phyloP scores from a whole-genome alignment of 2,329 filamentous ascomycete genomes.

The Monascus ruber region DNA sequence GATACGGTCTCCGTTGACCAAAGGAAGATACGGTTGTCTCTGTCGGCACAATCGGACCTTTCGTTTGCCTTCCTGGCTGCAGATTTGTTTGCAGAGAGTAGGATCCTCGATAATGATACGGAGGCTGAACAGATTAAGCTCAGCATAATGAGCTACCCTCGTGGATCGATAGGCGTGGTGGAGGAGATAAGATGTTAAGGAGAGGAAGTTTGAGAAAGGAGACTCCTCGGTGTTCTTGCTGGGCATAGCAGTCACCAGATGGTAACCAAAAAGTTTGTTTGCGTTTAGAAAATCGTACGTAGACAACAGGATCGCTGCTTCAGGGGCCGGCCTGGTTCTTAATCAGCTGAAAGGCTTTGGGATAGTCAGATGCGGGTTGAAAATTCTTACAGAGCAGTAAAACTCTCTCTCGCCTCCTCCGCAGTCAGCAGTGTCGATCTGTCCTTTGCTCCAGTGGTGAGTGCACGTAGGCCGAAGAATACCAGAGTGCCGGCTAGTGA shows the following conservation, averaged over 20 bases:
- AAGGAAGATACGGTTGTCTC: constrained; percentile 70
- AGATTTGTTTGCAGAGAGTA: constrained; percentile 69
- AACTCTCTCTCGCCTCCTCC: constrained; percentile 73
- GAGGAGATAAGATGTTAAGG: constrained; percentile 80
- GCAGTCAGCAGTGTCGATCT: constrained; percentile 52
- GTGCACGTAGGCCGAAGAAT: constrained; percentile 71
- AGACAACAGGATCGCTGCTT: constrained; percentile 69
- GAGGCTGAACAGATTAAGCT: constrained; percentile 73
- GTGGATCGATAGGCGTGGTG: constrained; percentile 82
- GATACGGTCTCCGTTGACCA: constrained; percentile 60
- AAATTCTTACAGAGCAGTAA: constrained; percentile 54
- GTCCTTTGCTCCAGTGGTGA: constrained; percentile 58
- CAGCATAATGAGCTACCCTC: constrained; percentile 69
- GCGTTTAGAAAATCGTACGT: constrained; percentile 89
- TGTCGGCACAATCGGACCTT: constrained; percentile 79
- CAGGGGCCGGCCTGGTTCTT: constrained; percentile 55
- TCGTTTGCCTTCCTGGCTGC: constrained; percentile 63
- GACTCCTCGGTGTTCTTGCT: constrained; percentile 55
- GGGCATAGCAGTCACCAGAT: constrained; percentile 55
- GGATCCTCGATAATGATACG: constrained; percentile 81
- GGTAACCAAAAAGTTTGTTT: constrained; percentile 90
- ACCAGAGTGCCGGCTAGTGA: constrained; percentile 66
- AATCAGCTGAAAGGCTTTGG: no score
- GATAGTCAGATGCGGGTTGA: no score
- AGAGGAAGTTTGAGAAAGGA: constrained; percentile 72